Conservation (phyloP, 1,284 basidiomycete species). For the Ceratobasidium sp. region DNA sequence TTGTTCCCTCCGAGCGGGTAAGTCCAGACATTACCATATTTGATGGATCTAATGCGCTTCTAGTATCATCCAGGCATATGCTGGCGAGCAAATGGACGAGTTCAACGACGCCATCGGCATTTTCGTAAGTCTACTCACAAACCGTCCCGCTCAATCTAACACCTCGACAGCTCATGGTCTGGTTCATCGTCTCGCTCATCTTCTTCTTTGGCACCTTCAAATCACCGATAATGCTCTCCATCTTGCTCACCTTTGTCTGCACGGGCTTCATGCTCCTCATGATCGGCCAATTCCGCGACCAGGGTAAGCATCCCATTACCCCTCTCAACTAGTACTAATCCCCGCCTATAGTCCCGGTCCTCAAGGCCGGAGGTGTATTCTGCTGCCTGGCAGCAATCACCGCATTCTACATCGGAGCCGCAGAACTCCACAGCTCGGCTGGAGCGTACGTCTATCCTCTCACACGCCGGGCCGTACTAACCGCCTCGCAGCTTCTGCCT, state of each 20-base stretch:
- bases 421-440: constrained; percentile 57
- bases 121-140: constrained; percentile 34
- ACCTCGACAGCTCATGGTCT: constrained; percentile 33
- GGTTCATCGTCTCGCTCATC: constrained; percentile 45
- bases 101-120: constrained; percentile 40
- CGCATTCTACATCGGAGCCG: constrained; percentile 72
- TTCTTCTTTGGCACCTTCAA: constrained; percentile 47
- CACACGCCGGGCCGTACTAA: background rate
- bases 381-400: constrained; percentile 72
- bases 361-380: constrained; percentile 74
- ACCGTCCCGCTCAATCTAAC: background rate
- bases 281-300: constrained; percentile 39
- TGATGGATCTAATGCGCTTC: background rate
- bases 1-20: constrained; percentile 36
- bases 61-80: constrained; percentile 39
- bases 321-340: background rate
- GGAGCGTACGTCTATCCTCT: constrained; percentile 21
- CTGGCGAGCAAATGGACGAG: constrained; percentile 30
- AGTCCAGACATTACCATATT: background rate
- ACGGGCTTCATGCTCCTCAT: constrained; percentile 49
- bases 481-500: background rate
- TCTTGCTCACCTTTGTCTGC: constrained; percentile 54
- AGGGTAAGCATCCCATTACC: constrained; percentile 3
- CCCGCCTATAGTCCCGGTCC: constrained; percentile 37
- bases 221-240: constrained; percentile 47